Evolutionary conservation across 169 alveolate species (phyloP).

Genomic region (Eimeria necatrix): DNA sequence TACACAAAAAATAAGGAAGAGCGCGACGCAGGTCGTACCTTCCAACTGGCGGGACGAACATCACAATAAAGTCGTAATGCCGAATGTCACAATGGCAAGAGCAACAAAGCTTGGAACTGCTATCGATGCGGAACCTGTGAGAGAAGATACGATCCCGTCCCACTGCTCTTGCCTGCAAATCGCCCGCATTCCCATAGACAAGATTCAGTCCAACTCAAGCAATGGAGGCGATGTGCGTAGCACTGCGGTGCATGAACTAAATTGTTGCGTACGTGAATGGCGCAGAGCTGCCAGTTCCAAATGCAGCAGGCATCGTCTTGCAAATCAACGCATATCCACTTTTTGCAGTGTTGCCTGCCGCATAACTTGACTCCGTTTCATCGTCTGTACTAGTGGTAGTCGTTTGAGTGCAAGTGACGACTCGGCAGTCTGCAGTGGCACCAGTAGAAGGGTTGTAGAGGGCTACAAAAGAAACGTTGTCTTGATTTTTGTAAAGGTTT

Average conservation of each 20-base stretch:
- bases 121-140: not conserved
- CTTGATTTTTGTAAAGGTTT: not conserved
- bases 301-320: not conserved
- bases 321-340: not conserved
- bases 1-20: too few relatives aligned
- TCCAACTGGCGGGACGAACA: too few relatives aligned
- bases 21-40: too few relatives aligned
- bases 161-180: conserved; percentile 10
- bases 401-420: not conserved
- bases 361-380: too few relatives aligned
- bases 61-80: too few relatives aligned
- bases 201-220: too few relatives aligned
- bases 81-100: too few relatives aligned
- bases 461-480: not conserved
- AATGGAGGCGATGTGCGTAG: too few relatives aligned
- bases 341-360: too few relatives aligned
- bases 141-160: not conserved
- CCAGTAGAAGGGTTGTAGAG: not conserved
- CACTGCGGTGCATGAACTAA: too few relatives aligned
- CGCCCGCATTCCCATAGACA: not conserved
- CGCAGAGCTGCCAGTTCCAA: not conserved
- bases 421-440: not conserved
- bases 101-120: not conserved
- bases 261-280: too few relatives aligned
- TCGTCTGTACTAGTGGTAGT: too few relatives aligned